Evolutionary conservation across 176 grass and related monocot species (phyloP).

Genomic region (Hordeum vulgare): MorexV3_pseudomolecules_assembly NC_058520.1:588771902-588772401

Average conservation of each 20-base stretch:
- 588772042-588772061: not conserved
- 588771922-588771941: not conserved
- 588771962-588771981: not conserved
- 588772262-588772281: too few relatives aligned
- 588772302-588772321: too few relatives aligned
- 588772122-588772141: not conserved
- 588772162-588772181: not conserved
- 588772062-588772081: not conserved
- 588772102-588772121: not conserved
- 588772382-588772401: too few relatives aligned
- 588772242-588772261: too few relatives aligned
- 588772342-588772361: too few relatives aligned
- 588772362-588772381: too few relatives aligned
- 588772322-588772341: too few relatives aligned
- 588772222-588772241: too few relatives aligned
- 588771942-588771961: not conserved
- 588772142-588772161: not conserved
- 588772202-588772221: too few relatives aligned
- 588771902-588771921: not conserved
- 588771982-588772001: not conserved
- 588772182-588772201: too few relatives aligned
- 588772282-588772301: too few relatives aligned
- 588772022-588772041: conserved; percentile 1
- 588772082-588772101: not conserved
- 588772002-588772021: not conserved